Conservation (phyloP, 208 protist species). For the Leishmania tarentolae region DNA sequence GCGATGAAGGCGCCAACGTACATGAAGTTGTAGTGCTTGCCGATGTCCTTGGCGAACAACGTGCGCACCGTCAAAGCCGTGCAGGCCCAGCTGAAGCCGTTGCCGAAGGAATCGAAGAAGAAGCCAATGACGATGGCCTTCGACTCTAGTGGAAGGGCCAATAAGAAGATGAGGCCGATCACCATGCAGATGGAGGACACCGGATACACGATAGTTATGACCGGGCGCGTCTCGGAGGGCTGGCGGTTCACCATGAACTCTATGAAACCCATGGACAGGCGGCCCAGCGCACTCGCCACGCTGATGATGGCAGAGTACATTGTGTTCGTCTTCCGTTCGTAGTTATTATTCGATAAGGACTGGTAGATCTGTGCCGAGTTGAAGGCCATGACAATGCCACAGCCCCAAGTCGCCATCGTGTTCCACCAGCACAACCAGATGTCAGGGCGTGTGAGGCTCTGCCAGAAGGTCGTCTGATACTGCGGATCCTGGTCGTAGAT, state of each 20-base stretch:
- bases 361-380: constrained; percentile 75
- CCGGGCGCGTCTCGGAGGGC: constrained; percentile 29
- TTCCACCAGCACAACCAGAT: constrained; percentile 67
- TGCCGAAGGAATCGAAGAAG: constrained; percentile 59
- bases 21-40: constrained; percentile 81
- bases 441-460: constrained; percentile 39
- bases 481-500: constrained; percentile 49
- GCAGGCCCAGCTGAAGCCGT: constrained; percentile 67
- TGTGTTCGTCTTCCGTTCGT: constrained; percentile 39
- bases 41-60: constrained; percentile 64
- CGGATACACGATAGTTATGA: constrained; percentile 48
- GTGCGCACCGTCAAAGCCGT: constrained; percentile 45
- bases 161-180: constrained; percentile 44
- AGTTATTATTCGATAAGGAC: constrained; percentile 37
- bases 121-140: constrained; percentile 56
- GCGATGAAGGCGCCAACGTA: constrained; percentile 55
- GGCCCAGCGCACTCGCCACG: constrained; percentile 65
- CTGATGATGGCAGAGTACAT: constrained; percentile 62
- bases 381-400: constrained; percentile 61
- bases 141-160: constrained; percentile 40
- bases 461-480: constrained; percentile 62
- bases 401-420: constrained; percentile 66
- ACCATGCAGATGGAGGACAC: constrained; percentile 40
- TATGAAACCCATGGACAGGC: constrained; percentile 53
- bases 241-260: constrained; percentile 42